Conservation (phyloP, 441 rosid species). For the Adansonia madagascariensis region DNA sequence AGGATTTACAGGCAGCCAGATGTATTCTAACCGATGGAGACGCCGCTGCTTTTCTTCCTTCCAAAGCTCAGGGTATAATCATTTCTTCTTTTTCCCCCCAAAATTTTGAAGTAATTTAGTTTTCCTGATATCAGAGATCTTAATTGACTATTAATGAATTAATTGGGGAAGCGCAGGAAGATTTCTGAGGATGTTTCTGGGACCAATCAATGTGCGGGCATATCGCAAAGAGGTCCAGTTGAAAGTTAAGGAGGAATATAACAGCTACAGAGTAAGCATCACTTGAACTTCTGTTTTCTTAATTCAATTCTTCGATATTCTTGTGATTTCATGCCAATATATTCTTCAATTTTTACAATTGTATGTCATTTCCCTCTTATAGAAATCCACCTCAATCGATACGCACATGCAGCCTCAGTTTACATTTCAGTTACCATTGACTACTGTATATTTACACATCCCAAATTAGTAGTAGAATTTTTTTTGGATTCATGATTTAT, state of each 20-base stretch:
- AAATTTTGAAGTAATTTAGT: neutral
- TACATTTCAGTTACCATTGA: neutral
- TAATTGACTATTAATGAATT: neutral
- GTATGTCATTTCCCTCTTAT: slow-evolving; percentile 6
- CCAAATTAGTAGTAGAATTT: neutral
- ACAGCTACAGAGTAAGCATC: slow-evolving; percentile 75
- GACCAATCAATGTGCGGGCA: slow-evolving; percentile 94
- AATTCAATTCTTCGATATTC: neutral
- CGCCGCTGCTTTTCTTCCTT: slow-evolving; percentile 77
- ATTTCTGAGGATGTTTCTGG: slow-evolving; percentile 83
- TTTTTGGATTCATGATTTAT: neutral
- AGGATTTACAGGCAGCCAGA: slow-evolving; percentile 78
- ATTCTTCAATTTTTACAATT: neutral
- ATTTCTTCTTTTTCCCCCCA: neutral
- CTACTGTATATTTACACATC: neutral
- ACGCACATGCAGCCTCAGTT: neutral
- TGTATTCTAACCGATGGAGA: slow-evolving; percentile 78
- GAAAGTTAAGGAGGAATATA: slow-evolving; percentile 99
- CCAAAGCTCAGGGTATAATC: slow-evolving; percentile 64
- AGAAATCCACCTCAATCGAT: neutral
- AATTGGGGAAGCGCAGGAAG: slow-evolving; percentile 49
- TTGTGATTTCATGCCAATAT: neutral
- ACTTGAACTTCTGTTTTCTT: neutral
- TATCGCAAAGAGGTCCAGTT: slow-evolving; percentile 81
- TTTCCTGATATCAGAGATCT: neutral